Evolutionary conservation across 2,329 filamentous ascomycete genomes (phyloP).

Genomic region (Thermomyces lanuginosus): DNA sequence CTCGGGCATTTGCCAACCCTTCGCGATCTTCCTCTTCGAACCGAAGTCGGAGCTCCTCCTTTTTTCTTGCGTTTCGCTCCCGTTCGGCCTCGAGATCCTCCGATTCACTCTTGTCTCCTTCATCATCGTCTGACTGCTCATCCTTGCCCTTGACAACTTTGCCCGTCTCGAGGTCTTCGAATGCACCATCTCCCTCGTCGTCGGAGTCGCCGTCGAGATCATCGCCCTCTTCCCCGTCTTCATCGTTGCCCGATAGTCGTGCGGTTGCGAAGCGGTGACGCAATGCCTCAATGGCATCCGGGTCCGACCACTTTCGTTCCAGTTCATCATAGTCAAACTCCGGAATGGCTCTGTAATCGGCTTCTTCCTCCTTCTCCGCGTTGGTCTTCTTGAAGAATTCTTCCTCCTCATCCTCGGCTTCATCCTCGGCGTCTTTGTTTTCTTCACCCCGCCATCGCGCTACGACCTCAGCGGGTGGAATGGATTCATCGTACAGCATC

Average conservation of each 20-base stretch:
- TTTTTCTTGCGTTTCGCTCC: conserved; percentile 74
- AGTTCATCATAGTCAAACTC: conserved; percentile 64
- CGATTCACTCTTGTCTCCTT: conserved; percentile 29
- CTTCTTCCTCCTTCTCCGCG: conserved; percentile 30
- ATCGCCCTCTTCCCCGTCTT: conserved; percentile 40
- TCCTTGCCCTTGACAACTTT: conserved; percentile 43
- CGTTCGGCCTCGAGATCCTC: conserved; percentile 65
- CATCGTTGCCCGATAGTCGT: conserved; percentile 42
- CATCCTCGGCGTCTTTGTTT: conserved; percentile 40
- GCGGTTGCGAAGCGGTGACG: conserved; percentile 59
- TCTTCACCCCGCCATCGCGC: conserved; percentile 63
- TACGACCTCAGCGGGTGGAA: conserved; percentile 60
- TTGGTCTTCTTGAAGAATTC: conserved; percentile 46
- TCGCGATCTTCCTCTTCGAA: conserved; percentile 98
- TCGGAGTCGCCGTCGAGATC: conserved; percentile 38
- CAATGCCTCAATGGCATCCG: conserved; percentile 59
- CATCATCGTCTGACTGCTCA: conserved; percentile 18
- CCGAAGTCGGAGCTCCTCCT: conserved; percentile 83
- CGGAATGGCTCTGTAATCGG: conserved; percentile 66
- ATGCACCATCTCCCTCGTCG: conserved; percentile 57
- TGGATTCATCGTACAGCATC: conserved; percentile 70
- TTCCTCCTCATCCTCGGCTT: conserved; percentile 48
- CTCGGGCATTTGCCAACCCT: conserved; percentile 72
- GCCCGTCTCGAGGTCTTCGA: conserved; percentile 70
- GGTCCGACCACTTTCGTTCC: conserved; percentile 69